Evolutionary conservation across 176 grass and related monocot species (phyloP), one percentile per base, ranked within the genome.

Genomic region (Avena atlantica): DNA sequence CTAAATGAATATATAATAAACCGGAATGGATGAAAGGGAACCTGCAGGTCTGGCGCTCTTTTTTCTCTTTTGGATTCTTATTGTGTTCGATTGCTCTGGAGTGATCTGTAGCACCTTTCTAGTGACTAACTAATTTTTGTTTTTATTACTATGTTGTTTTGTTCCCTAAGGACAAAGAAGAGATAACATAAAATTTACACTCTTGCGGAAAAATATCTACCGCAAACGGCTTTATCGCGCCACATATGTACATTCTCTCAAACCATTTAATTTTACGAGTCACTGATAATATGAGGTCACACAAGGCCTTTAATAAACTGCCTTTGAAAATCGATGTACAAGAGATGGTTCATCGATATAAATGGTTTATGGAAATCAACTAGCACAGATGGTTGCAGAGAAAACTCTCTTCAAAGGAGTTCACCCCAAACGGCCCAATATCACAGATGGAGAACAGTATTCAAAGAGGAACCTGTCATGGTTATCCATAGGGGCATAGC

Each of bases 1-100:
- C 86, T 72, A 82, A 86, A 78, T 82, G 86, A 91, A 86, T 82
- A 82, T 82, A 88, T 85, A 91, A 91, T 77, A 71, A 70, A 58
- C n/a, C 63, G 5, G 16, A 87, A 81, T 53, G 7, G 6, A 17
- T 16, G 44, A 42, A 52, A 81, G 51, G 24, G 27, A 69, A 9
- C 15, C 62, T 12, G n/a, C 5, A 2, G 47, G 20, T 34, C 31
- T 34, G 31, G 71, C 12, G 9, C 10, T 34, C 68, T 78, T 91
- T 88, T 91, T 91, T 66, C n/a, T 45, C 50, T 80, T 85, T 85
- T 91, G 86, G 70, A 82, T 86, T 78, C 52, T 81, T 34, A 34
- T 34, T 71, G 29, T 85, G 70, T 23, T 81, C 42, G 60, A 84
- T 76, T 81, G n/a, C 29, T 75, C 16, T 74, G 78, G 14, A 67